A percentile compares a stretch with the other conserved stretches of the same genome.
Evolutionary conservation across 805 yeast genomes (phyloP).

Genomic region (Yamadazyma takamatsuzukensis): DNA sequence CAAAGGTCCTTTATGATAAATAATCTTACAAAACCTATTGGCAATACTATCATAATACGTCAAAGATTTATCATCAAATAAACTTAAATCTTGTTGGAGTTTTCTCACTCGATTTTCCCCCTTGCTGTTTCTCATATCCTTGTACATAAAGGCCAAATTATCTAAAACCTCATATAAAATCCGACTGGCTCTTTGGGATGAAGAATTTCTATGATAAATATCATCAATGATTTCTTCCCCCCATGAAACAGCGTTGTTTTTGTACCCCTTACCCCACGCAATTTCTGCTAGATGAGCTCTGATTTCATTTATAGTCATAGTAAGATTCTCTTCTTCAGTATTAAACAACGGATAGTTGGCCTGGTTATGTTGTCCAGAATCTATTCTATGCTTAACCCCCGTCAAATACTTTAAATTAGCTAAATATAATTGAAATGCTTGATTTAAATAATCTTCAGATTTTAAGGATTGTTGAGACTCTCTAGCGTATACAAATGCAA

Average conservation of each 20-base stretch:
- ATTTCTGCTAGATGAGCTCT: slow-evolving; percentile 39
- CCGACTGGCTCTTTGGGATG: slow-evolving; percentile 22
- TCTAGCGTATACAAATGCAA: slow-evolving; percentile 31
- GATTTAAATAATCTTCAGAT: slow-evolving; percentile 13
- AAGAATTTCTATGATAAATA: slow-evolving; percentile 26
- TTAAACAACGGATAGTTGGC: slow-evolving; percentile 33
- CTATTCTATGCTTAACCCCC: slow-evolving; percentile 16
- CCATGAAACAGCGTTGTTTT: slow-evolving; percentile 38
- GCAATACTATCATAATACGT: slow-evolving; percentile 34
- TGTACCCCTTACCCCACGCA: slow-evolving; percentile 39
- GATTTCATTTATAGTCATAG: slow-evolving; percentile 25
- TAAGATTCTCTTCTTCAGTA: slow-evolving; percentile 27
- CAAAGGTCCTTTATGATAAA: slow-evolving; percentile 39
- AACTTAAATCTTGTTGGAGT: slow-evolving; percentile 20
- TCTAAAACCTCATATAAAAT: slow-evolving; percentile 27
- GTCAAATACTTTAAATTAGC: slow-evolving; percentile 27
- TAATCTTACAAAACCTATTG: slow-evolving; percentile 33
- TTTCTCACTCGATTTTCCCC: slow-evolving; percentile 26
- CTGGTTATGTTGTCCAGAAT: slow-evolving; percentile 18
- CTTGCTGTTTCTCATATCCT: slow-evolving; percentile 17
- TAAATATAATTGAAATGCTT: slow-evolving; percentile 35
- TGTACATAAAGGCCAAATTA: slow-evolving; percentile 33
- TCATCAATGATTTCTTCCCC: slow-evolving; percentile 39
- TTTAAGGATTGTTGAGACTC: slow-evolving; percentile 6
- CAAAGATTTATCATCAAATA: slow-evolving; percentile 21